Evolutionary conservation across 2,329 filamentous ascomycete species (phyloP).

Genomic region (Coniochaeta sp.): DNA sequence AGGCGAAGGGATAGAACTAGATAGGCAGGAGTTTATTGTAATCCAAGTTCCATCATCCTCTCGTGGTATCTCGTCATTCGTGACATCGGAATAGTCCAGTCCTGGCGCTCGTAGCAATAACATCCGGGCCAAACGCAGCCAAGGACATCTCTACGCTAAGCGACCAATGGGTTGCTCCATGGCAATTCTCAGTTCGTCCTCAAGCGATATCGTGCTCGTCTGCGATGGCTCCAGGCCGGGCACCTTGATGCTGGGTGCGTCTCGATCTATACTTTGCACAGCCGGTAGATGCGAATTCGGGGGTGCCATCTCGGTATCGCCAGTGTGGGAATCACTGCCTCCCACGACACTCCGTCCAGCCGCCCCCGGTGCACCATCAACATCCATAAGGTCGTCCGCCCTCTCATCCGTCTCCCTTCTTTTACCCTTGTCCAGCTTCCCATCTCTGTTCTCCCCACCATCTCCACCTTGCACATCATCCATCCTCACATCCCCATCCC

Average conservation of each 20-base stretch:
- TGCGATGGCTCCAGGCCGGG: neutral
- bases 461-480: neutral
- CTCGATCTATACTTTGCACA: neutral
- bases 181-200: neutral
- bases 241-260: neutral
- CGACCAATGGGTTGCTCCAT: slow-evolving; percentile 1
- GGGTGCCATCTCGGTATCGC: neutral
- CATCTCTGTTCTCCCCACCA: neutral
- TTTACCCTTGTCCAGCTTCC: slow-evolving; percentile 2
- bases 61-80: too few relatives aligned
- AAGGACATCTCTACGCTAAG: too few relatives aligned
- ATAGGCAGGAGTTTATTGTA: too few relatives aligned
- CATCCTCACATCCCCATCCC: slow-evolving; percentile 1
- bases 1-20: too few relatives aligned
- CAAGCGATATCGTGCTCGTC: slow-evolving; percentile 1
- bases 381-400: neutral
- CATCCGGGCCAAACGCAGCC: too few relatives aligned
- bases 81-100: too few relatives aligned
- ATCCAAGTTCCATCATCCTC: too few relatives aligned
- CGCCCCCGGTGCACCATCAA: neutral
- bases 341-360: neutral
- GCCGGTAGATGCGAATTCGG: slow-evolving; percentile 5
- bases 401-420: slow-evolving; percentile 5
- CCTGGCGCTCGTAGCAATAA: too few relatives aligned
- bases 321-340: neutral